Evolutionary conservation across 2,329 filamentous ascomycete species (phyloP).

Genomic region (Alternaria infectoria): DNA sequence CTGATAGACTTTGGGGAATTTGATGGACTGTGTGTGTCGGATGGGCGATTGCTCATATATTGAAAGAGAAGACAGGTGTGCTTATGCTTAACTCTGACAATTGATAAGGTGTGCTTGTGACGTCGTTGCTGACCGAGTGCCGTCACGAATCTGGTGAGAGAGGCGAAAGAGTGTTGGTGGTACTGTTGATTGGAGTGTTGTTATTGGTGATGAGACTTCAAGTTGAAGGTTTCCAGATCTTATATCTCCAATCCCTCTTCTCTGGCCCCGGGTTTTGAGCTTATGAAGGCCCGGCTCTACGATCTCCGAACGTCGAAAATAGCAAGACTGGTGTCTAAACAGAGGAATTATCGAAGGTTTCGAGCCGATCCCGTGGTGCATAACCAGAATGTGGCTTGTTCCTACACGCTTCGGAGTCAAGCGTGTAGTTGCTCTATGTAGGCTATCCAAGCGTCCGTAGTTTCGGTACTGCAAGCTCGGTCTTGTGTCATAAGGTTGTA

Average conservation of each 20-base stretch:
- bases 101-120: background rate
- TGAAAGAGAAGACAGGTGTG: background rate
- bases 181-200: constrained; percentile 7
- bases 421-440: constrained; percentile 21
- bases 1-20: constrained; percentile 22
- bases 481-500: constrained; percentile 12
- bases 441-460: constrained; percentile 6
- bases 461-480: constrained; percentile 18
- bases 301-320: constrained; percentile 31
- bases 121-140: constrained; percentile 8
- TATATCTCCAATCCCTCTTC: constrained; percentile 28
- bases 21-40: constrained; percentile 31
- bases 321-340: constrained; percentile 26
- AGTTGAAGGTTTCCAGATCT: constrained; percentile 18
- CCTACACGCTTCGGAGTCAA: constrained; percentile 23
- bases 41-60: constrained; percentile 33
- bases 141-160: background rate
- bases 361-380: constrained; percentile 35
- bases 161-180: constrained; percentile 3
- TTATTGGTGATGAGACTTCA: constrained; percentile 13
- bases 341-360: constrained; percentile 23
- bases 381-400: constrained; percentile 30
- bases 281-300: constrained; percentile 13
- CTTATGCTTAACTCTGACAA: background rate
- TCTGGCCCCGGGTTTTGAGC: constrained; percentile 17